Percentiles rank a stretch among this genome's conserved stretches.
Conservation (phyloP, 2,329 filamentous ascomycete species). For the Lecanosticta acicola region DNA sequence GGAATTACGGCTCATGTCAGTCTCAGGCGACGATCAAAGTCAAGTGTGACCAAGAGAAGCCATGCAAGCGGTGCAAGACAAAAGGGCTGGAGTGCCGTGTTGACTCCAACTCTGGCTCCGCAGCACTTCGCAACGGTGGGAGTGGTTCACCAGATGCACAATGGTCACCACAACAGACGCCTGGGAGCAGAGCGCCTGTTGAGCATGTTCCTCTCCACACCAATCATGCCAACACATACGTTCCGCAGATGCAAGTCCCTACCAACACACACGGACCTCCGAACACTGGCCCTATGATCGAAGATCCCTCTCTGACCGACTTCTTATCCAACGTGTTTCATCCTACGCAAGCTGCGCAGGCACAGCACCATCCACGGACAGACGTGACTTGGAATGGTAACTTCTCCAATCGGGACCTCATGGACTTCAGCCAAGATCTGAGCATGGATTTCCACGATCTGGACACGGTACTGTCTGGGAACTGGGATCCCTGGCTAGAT, state of each 20-base stretch:
- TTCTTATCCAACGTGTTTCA: conserved; percentile 16
- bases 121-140: conserved; percentile 1
- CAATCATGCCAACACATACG: not conserved
- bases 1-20: not conserved
- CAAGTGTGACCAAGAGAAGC: conserved; percentile 21
- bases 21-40: conserved; percentile 14
- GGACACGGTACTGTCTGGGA: conserved; percentile 13
- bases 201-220: not conserved
- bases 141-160: not conserved
- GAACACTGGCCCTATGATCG: not conserved
- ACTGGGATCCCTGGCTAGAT: conserved; percentile 18
- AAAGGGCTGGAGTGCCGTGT: conserved; percentile 19
- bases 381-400: conserved; percentile 14
- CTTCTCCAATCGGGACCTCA: conserved; percentile 16
- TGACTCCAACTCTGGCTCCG: conserved; percentile 7
- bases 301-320: conserved; percentile 15
- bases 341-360: conserved; percentile 2
- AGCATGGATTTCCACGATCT: conserved; percentile 20
- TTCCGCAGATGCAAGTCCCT: not conserved
- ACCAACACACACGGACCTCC: not conserved
- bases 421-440: conserved; percentile 21
- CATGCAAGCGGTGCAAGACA: conserved; percentile 17
- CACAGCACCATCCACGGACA: conserved; percentile 1
- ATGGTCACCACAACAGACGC: conserved; percentile 7
- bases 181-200: not conserved